Evolutionary conservation across 1,139 yeast genomes (phyloP).

Genomic region (Wickerhamiella pararugosa): DNA sequence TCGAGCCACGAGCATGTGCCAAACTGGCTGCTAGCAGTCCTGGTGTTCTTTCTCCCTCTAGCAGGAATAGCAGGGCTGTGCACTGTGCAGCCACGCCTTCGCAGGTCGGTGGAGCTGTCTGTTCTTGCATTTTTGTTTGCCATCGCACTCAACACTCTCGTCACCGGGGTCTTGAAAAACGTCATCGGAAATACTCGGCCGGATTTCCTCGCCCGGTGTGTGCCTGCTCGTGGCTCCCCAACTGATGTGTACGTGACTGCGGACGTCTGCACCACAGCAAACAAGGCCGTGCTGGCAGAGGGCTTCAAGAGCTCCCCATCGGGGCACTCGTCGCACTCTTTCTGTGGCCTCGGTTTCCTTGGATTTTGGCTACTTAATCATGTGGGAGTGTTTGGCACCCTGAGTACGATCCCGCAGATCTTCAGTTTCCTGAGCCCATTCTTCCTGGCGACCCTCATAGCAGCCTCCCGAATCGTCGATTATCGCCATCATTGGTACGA

Average conservation of each 20-base stretch:
- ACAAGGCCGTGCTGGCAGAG: slow-evolving; percentile 32
- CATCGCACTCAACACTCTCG: slow-evolving; percentile 29
- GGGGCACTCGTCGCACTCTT: slow-evolving; percentile 62
- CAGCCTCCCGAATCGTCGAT: slow-evolving; percentile 29
- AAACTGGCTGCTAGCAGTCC: slow-evolving; percentile 21
- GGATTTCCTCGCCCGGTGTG: slow-evolving; percentile 59
- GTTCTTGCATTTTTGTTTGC: slow-evolving; percentile 33
- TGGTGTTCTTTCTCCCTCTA: slow-evolving; percentile 17
- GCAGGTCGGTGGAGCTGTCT: neutral
- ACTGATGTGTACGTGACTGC: slow-evolving; percentile 26
- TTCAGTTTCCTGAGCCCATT: slow-evolving; percentile 15
- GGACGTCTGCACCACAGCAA: slow-evolving; percentile 36
- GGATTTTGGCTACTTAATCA: slow-evolving; percentile 53
- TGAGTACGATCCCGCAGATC: neutral
- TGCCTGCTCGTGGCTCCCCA: slow-evolving; percentile 31
- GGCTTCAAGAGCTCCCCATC: slow-evolving; percentile 74
- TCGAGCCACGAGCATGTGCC: slow-evolving; percentile 37
- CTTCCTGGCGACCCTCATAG: slow-evolving; percentile 19
- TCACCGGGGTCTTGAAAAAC: slow-evolving; percentile 46
- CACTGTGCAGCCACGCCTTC: neutral
- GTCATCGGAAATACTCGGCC: slow-evolving; percentile 77
- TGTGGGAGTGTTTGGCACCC: slow-evolving; percentile 21
- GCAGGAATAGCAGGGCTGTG: slow-evolving; percentile 5
- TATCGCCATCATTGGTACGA: slow-evolving; percentile 67
- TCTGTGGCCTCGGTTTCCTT: slow-evolving; percentile 48